phyloP scores from a whole-genome alignment of 2,329 filamentous ascomycete species.

The Seiridium unicorne region DNA sequence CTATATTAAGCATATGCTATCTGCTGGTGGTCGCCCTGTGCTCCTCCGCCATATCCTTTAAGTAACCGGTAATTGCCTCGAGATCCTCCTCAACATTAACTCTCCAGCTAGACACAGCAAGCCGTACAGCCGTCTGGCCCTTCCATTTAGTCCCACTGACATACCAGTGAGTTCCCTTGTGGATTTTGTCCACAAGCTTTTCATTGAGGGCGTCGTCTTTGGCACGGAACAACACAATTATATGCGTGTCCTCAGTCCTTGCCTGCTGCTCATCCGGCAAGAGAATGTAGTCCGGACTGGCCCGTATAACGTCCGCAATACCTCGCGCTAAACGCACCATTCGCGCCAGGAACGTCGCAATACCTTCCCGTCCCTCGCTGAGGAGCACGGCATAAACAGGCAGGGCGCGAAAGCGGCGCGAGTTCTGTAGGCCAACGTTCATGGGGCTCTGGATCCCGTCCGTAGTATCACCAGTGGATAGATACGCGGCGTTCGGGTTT shows the following conservation, averaged over 20 bases:
- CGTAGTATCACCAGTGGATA: constrained; percentile 39
- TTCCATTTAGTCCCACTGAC: constrained; percentile 81
- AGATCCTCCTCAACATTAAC: constrained; percentile 69
- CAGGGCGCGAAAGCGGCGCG: constrained; percentile 84
- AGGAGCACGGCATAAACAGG: constrained; percentile 80
- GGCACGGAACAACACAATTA: constrained; percentile 77
- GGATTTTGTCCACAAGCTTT: constrained; percentile 69
- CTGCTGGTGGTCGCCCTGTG: constrained; percentile 8
- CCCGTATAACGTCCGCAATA: constrained; percentile 62
- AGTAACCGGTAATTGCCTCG: constrained; percentile 60
- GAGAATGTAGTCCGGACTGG: constrained; percentile 63
- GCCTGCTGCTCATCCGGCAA: constrained; percentile 51
- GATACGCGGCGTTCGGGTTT: constrained; percentile 85
- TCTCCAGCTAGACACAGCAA: constrained; percentile 85
- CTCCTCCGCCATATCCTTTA: constrained; percentile 46
- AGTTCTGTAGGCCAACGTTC: constrained; percentile 89
- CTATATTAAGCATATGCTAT: too few species aligned
- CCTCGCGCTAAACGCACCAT: constrained; percentile 71
- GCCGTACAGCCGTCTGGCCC: constrained; percentile 70
- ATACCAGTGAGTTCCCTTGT: constrained; percentile 71
- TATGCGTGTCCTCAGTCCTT: constrained; percentile 55
- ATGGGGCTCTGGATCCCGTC: constrained; percentile 70
- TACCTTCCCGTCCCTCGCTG: constrained; percentile 69
- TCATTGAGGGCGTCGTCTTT: constrained; percentile 63
- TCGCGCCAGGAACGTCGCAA: constrained; percentile 65